Evolutionary conservation across 192 early-diverging fungal species (phyloP).

Genomic region (Backusella westeae): DNA sequence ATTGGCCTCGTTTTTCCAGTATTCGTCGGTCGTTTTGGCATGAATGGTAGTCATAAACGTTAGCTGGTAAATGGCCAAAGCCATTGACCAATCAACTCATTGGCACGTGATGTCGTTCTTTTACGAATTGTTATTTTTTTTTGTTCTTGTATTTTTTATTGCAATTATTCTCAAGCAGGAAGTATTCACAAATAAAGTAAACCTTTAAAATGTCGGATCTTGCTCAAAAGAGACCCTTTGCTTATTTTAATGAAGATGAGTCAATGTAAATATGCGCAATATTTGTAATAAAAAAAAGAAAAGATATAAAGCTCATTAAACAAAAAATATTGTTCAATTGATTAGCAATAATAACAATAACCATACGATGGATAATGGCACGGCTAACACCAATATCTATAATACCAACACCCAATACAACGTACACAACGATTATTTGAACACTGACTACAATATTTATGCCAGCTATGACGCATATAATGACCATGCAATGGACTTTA

Average conservation of each 20-base stretch:
- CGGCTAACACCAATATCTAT: neutral
- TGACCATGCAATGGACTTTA: neutral
- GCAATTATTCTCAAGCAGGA: neutral
- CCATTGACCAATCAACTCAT: too few species aligned
- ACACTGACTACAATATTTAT: neutral
- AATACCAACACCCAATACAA: neutral
- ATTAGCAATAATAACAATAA: neutral
- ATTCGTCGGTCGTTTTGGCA: too few species aligned
- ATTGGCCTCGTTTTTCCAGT: too few species aligned
- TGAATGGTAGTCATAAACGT: too few species aligned
- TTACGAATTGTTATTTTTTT: neutral
- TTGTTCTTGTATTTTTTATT: neutral
- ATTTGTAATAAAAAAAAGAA: neutral
- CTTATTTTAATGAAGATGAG: neutral
- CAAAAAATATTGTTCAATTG: neutral
- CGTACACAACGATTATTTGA: neutral
- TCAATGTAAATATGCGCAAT: neutral
- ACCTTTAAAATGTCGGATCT: neutral
- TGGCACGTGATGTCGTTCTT: neutral
- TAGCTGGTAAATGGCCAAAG: too few species aligned
- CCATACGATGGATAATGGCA: neutral
- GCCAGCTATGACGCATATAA: neutral
- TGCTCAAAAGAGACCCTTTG: constrained; percentile 5
- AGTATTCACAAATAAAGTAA: neutral
- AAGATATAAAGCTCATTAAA: neutral